Evolutionary conservation across 148 eudicot species (phyloP).

Genomic region (Chenopodium suecicum): DNA sequence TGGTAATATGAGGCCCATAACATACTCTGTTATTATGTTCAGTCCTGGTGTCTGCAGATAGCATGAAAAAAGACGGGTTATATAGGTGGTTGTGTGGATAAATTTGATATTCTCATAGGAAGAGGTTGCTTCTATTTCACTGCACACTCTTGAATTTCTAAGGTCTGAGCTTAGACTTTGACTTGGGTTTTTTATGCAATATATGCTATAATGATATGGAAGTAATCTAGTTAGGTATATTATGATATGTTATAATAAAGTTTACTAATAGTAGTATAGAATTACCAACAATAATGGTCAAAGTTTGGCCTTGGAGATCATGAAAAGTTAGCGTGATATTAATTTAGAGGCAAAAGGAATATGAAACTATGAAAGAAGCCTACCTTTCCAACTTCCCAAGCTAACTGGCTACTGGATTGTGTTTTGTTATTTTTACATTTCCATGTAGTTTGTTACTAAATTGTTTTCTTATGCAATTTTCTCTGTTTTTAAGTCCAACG

Average conservation of each 20-base stretch:
- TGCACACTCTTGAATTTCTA: background rate
- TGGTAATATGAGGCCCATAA: constrained; percentile 89
- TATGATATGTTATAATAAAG: too few species aligned
- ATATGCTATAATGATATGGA: background rate
- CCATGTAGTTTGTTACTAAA: background rate
- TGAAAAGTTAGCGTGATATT: background rate
- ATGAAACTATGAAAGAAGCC: background rate
- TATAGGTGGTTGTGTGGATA: background rate
- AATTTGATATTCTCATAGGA: background rate
- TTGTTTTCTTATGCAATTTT: background rate
- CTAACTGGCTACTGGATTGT: background rate
- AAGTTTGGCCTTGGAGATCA: background rate
- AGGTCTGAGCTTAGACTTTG: background rate
- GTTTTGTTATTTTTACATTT: background rate
- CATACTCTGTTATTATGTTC: constrained; percentile 89
- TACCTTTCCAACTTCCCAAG: background rate
- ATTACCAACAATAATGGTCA: background rate
- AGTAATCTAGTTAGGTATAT: too few species aligned
- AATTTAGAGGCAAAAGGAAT: too few species aligned
- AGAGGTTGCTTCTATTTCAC: background rate
- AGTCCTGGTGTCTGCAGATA: constrained; percentile 90
- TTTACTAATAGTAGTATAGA: too few species aligned
- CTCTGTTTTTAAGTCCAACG: background rate
- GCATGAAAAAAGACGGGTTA: constrained; percentile 13
- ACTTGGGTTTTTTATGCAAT: background rate